A percentile compares a stretch with the other conserved stretches of the same genome.
Conservation (phyloP, 371 early-diverging fungal genomes). For the Thermomucor indicae-seudaticae region DNA sequence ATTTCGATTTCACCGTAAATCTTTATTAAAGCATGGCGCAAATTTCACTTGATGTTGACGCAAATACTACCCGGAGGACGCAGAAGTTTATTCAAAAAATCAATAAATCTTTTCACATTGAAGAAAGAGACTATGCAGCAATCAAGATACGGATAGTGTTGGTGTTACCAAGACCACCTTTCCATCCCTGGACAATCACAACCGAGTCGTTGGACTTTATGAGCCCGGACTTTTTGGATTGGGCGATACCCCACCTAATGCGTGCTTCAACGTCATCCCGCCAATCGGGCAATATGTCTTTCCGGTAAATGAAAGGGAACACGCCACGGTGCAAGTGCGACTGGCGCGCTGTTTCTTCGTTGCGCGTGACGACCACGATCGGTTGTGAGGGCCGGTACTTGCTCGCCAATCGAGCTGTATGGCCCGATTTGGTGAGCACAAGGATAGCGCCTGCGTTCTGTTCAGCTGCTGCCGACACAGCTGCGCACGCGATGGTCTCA, state of each 20-base stretch:
- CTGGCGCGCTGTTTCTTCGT: conserved; percentile 80
- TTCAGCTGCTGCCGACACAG: conserved; percentile 82
- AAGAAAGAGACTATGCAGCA: too few relatives aligned
- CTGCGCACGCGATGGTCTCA: conserved; percentile 89
- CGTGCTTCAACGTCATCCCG: conserved; percentile 65
- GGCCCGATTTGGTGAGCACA: conserved; percentile 75
- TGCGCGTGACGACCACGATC: conserved; percentile 82
- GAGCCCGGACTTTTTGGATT: conserved; percentile 54
- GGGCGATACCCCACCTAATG: conserved; percentile 55
- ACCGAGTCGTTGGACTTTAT: conserved; percentile 59
- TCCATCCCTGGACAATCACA: conserved; percentile 72
- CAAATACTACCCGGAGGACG: too few relatives aligned
- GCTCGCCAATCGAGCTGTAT: conserved; percentile 83
- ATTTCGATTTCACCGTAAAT: too few relatives aligned
- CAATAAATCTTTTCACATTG: too few relatives aligned
- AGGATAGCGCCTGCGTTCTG: conserved; percentile 85
- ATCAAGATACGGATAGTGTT: conserved; percentile 69
- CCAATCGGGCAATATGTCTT: conserved; percentile 46
- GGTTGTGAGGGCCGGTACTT: conserved; percentile 94
- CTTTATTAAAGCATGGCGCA: too few relatives aligned
- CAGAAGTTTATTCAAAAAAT: too few relatives aligned
- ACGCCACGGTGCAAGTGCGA: conserved; percentile 84
- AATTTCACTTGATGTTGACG: too few relatives aligned
- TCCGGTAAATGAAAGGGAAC: conserved; percentile 77
- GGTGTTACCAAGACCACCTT: conserved; percentile 69